Percentiles rank a stretch among this genome's conserved stretches.
phyloP scores from a whole-genome alignment of 208 protist species.

The Wallacemonas sp. region DNA sequence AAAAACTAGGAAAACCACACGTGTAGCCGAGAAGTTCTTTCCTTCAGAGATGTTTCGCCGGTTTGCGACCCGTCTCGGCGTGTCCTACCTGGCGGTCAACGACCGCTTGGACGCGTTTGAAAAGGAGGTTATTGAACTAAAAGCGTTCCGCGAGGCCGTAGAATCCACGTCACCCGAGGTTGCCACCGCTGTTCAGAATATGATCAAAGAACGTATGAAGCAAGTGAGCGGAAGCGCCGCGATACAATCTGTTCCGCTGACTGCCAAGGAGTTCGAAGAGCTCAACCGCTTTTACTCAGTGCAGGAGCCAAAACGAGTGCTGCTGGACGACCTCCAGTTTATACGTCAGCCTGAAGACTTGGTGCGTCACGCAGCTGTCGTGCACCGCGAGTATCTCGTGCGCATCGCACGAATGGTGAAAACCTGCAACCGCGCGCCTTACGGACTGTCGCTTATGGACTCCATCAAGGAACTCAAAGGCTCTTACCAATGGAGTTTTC shows the following conservation, averaged over 20 bases:
- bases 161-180: slow-evolving; percentile 59
- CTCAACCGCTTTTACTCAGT: slow-evolving; percentile 74
- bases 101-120: slow-evolving; percentile 74
- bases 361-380: slow-evolving; percentile 31
- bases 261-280: slow-evolving; percentile 67
- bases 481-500: slow-evolving; percentile 79
- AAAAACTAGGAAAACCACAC: no score
- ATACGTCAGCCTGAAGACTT: slow-evolving; percentile 52
- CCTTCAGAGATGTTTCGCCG: slow-evolving; percentile 14
- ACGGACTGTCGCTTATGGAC: slow-evolving; percentile 74
- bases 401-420: slow-evolving; percentile 47
- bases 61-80: background rate
- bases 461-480: slow-evolving; percentile 63
- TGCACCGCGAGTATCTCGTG: slow-evolving; percentile 67
- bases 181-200: slow-evolving; percentile 32
- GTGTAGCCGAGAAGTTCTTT: no score
- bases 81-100: slow-evolving; percentile 18
- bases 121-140: slow-evolving; percentile 72
- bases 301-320: slow-evolving; percentile 38
- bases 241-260: slow-evolving; percentile 47
- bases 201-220: slow-evolving; percentile 33
- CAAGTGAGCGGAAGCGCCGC: slow-evolving; percentile 23
- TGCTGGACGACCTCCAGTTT: slow-evolving; percentile 50
- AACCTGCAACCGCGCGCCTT: slow-evolving; percentile 48
- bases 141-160: slow-evolving; percentile 66